phyloP scores from a whole-genome alignment of 2,329 filamentous ascomycete species.

The Arthrobotrys musiformis region DNA sequence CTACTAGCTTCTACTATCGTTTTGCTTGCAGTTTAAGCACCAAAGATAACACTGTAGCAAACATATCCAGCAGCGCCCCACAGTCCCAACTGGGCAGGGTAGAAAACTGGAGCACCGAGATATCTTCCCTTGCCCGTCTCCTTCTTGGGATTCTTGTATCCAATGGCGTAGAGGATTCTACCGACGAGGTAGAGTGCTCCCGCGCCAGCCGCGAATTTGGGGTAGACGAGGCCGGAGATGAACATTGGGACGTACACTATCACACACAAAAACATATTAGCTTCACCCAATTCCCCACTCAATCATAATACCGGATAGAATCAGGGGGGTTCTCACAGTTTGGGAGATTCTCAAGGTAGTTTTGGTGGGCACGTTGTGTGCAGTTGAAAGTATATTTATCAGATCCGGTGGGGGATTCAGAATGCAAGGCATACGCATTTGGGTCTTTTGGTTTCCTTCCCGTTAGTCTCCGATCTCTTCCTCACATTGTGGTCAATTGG shows the following conservation, averaged over 20 bases:
- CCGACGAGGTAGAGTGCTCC: constrained; percentile 69
- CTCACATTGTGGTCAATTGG: neutral
- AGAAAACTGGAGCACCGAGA: constrained; percentile 47
- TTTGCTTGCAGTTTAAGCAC: constrained; percentile 3
- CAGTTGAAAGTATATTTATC: constrained; percentile 73
- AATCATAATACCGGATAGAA: neutral
- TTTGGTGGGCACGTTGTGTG: constrained; percentile 72
- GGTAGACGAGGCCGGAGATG: constrained; percentile 70
- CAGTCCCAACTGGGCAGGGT: constrained; percentile 27
- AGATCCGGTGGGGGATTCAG: constrained; percentile 69
- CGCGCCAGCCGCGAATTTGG: constrained; percentile 66
- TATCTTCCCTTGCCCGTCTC: constrained; percentile 57
- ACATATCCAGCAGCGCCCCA: constrained; percentile 28
- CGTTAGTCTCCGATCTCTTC: neutral
- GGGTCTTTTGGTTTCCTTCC: constrained; percentile 63
- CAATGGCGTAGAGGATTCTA: constrained; percentile 69
- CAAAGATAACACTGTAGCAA: constrained; percentile 27
- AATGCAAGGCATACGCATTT: constrained; percentile 68
- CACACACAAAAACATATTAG: neutral
- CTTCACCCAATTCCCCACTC: neutral
- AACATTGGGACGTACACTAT: constrained; percentile 50
- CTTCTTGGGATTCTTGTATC: constrained; percentile 65
- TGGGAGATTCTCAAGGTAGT: constrained; percentile 72
- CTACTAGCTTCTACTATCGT: too few relatives aligned
- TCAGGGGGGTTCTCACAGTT: constrained; percentile 25